Conservation (phyloP, 257 asterid genomes). For the Buddleja alternifolia region DNA sequence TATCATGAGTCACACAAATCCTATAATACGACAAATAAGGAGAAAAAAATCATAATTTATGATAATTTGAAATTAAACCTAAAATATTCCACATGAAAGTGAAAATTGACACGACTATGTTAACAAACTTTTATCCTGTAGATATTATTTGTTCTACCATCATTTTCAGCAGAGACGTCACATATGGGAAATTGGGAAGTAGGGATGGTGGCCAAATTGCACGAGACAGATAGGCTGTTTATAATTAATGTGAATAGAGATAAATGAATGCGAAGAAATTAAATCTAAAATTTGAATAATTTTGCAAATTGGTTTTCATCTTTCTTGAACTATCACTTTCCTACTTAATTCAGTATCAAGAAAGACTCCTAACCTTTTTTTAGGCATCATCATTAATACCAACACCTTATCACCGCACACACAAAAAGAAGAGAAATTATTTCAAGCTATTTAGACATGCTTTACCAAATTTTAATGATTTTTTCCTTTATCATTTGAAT, state of each 20-base stretch:
- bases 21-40: too few relatives aligned
- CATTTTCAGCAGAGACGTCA: slow-evolving; percentile 4
- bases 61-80: too few relatives aligned
- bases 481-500: too few relatives aligned
- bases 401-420: slow-evolving; percentile 14
- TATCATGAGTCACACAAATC: too few relatives aligned
- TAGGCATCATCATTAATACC: slow-evolving; percentile 18
- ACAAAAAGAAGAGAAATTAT: background rate
- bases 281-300: background rate
- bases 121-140: too few relatives aligned
- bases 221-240: slow-evolving; percentile 21
- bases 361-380: slow-evolving; percentile 20
- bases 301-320: slow-evolving; percentile 11
- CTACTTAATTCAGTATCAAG: slow-evolving; percentile 22
- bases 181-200: too few relatives aligned
- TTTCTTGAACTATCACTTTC: slow-evolving; percentile 32
- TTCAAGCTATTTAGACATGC: background rate
- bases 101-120: too few relatives aligned
- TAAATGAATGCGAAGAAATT: background rate
- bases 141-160: too few relatives aligned
- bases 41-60: too few relatives aligned
- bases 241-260: slow-evolving; percentile 16
- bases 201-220: slow-evolving; percentile 28
- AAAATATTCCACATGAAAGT: too few relatives aligned
- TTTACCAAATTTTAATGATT: background rate